Evolutionary conservation across 148 eudicot genomes (phyloP).

Genomic region (Rhododendron simsii): DNA sequence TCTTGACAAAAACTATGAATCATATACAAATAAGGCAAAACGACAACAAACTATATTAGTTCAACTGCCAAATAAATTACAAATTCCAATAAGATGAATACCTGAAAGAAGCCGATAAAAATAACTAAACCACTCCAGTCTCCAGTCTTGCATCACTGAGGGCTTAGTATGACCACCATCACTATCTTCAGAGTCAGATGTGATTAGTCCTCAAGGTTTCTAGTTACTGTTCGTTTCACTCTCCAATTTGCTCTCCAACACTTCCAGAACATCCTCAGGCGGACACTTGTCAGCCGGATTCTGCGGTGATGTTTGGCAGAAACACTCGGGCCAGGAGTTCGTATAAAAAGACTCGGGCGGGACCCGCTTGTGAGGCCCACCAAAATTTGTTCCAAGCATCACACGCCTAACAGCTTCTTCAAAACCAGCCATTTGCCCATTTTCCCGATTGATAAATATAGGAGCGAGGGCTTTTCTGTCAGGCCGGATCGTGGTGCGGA

Average conservation of each 20-base stretch:
- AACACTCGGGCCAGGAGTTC: slow-evolving; percentile 99
- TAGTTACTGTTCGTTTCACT: slow-evolving; percentile 27
- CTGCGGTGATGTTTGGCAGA: slow-evolving; percentile 61
- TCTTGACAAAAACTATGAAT: background rate
- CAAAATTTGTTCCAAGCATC: slow-evolving; percentile 68
- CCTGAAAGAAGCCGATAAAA: slow-evolving; percentile 11
- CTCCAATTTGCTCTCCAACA: slow-evolving; percentile 47
- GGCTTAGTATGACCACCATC: background rate
- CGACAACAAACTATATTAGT: background rate
- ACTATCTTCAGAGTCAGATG: background rate
- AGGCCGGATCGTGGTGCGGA: slow-evolving; percentile 69
- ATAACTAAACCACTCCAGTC: slow-evolving; percentile 11
- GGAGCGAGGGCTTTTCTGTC: slow-evolving; percentile 96
- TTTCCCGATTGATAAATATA: slow-evolving; percentile 63
- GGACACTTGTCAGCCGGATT: slow-evolving; percentile 84
- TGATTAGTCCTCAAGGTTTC: slow-evolving; percentile 7
- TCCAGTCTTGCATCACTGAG: slow-evolving; percentile 7
- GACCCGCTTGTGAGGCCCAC: slow-evolving; percentile 80
- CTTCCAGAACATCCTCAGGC: slow-evolving; percentile 55
- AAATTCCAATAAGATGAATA: background rate
- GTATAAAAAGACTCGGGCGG: slow-evolving; percentile 90
- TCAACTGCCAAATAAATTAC: background rate
- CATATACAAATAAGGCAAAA: background rate
- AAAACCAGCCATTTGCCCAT: slow-evolving; percentile 55
- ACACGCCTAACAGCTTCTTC: slow-evolving; percentile 69